A percentile compares a stretch with the other conserved stretches of the same genome.
These are phyloP conservation scores for Diatrype stigma DNA, from an alignment of 2,329 filamentous ascomycete genomes.

Conservation along the genomic window DNA sequence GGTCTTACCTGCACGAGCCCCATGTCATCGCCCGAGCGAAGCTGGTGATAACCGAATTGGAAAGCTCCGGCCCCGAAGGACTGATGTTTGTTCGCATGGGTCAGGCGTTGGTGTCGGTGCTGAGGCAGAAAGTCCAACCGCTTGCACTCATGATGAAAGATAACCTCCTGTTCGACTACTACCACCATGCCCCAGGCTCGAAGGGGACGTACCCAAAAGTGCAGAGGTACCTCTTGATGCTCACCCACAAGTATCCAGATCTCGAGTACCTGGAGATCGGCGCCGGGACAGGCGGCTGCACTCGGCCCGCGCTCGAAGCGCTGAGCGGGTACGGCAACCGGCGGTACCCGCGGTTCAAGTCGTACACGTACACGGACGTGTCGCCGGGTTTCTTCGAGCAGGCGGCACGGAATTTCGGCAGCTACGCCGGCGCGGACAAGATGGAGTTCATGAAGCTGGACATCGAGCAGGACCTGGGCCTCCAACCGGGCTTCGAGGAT, in stretches of 20 bases:
- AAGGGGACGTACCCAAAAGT: slow-evolving; percentile 4
- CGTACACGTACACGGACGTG: slow-evolving; percentile 37
- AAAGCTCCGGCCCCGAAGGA: not conserved
- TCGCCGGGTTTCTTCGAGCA: slow-evolving; percentile 33
- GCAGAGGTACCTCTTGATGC: slow-evolving; percentile 1
- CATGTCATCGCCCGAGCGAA: not conserved
- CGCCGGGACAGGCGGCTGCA: slow-evolving; percentile 27
- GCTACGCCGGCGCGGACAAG: slow-evolving; percentile 9
- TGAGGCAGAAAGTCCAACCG: not conserved
- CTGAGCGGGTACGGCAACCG: not conserved
- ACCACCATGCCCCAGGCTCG: not conserved
- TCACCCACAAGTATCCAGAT: slow-evolving; percentile 17
- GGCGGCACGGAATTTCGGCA: slow-evolving; percentile 23
- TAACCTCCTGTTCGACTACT: not conserved
- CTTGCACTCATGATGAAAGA: not conserved
- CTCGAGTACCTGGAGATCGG: slow-evolving; percentile 33
- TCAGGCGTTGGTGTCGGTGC: not conserved
- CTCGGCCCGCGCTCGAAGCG: not conserved
- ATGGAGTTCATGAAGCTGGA: slow-evolving; percentile 7
- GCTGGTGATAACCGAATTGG: not conserved
- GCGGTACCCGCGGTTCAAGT: slow-evolving; percentile 3
- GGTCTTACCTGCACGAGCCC: not conserved
- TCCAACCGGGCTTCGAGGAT: slow-evolving; percentile 2
- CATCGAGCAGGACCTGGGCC: slow-evolving; percentile 3
- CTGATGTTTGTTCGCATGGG: not conserved